Percentiles rank a stretch among this genome's conserved stretches.
These are phyloP conservation scores for Osmanthus fragrans DNA, from an alignment of 257 asterid genomes.

Conservation along the genomic window DNA sequence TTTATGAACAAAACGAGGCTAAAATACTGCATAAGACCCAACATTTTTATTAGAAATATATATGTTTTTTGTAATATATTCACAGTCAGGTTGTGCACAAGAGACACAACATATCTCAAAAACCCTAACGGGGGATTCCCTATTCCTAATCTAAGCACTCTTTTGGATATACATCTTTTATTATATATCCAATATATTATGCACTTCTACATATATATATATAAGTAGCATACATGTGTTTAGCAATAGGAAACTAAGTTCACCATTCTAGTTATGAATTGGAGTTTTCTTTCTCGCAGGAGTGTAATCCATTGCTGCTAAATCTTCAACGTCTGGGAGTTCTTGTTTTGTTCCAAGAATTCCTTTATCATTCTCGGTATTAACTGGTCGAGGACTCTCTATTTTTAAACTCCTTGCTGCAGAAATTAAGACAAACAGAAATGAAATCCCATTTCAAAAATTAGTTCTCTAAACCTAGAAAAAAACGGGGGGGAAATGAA, in stretches of 20 bases:
- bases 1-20: neutral
- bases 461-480: neutral
- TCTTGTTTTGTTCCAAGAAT: neutral
- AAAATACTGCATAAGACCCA: neutral
- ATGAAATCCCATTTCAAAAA: neutral
- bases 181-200: neutral
- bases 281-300: conserved; percentile 4
- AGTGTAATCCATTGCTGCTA: conserved; percentile 2
- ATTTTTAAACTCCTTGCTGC: conserved; percentile 4
- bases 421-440: neutral
- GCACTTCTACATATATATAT: too few species aligned
- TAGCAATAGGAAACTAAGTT: neutral
- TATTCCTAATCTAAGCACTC: neutral
- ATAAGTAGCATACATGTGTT: neutral
- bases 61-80: neutral
- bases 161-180: neutral
- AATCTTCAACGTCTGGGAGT: neutral
- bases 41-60: too few species aligned
- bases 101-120: neutral
- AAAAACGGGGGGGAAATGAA: neutral
- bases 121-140: neutral
- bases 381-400: neutral
- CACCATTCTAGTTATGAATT: conserved; percentile 3
- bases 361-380: neutral
- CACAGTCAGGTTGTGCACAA: neutral